These are phyloP conservation scores for Aspergillus brunneoviolaceus DNA, from an alignment of 2,329 filamentous ascomycete genomes.

Conservation along the genomic window DNA sequence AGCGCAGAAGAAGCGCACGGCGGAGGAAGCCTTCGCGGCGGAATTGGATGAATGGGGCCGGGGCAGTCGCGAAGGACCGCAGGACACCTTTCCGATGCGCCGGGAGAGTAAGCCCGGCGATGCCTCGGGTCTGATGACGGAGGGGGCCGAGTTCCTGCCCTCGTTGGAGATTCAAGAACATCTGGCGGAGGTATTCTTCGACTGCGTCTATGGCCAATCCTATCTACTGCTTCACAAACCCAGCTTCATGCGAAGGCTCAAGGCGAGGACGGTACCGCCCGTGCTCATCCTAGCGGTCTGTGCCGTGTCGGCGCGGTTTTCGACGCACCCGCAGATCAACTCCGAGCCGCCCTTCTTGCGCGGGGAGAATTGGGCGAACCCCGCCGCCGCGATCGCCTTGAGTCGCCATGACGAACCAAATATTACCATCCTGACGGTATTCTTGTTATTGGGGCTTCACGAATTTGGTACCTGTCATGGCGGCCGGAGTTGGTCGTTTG, in stretches of 20 bases:
- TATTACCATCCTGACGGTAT: conserved; percentile 90
- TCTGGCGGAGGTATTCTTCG: conserved; percentile 90
- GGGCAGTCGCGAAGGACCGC: conserved; percentile 51
- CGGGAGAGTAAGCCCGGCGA: conserved; percentile 64
- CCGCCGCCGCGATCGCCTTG: conserved; percentile 82
- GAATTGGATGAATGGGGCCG: conserved; percentile 81
- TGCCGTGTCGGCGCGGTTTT: conserved; percentile 92
- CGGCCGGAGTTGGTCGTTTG: conserved; percentile 91
- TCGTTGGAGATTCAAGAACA: conserved; percentile 88
- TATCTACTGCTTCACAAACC: conserved; percentile 95
- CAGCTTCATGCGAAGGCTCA: conserved; percentile 84
- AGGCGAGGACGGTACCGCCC: conserved; percentile 76
- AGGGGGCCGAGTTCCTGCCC: conserved; percentile 80
- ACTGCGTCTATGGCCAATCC: conserved; percentile 90
- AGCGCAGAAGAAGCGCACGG: conserved; percentile 72
- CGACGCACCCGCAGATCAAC: conserved; percentile 77
- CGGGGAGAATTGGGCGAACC: conserved; percentile 86
- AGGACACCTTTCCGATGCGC: conserved; percentile 53
- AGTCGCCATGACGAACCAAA: conserved; percentile 92
- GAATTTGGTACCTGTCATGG: conserved; percentile 98
- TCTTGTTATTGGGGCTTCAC: conserved; percentile 83
- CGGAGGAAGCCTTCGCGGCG: conserved; percentile 81
- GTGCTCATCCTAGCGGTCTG: conserved; percentile 92
- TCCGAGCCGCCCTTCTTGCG: conserved; percentile 78
- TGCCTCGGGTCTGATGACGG: conserved; percentile 73